Evolutionary conservation across 2,329 filamentous ascomycete species (phyloP).

Genomic region (Calonectria hawksworthii): DNA sequence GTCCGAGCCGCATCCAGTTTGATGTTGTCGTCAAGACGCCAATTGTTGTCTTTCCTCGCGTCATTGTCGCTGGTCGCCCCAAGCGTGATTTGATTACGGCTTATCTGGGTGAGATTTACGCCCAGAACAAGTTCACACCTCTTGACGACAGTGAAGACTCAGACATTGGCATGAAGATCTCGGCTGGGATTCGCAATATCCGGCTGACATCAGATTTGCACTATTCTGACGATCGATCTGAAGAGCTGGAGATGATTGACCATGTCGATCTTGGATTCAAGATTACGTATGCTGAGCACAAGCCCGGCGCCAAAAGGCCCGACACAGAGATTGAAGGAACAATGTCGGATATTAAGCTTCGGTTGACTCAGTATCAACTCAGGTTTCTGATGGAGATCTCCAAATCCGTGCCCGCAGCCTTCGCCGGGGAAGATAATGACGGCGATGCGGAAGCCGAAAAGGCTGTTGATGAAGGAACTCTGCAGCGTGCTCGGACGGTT

Average conservation of each 20-base stretch:
- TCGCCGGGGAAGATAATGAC: slow-evolving; percentile 77
- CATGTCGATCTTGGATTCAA: slow-evolving; percentile 95
- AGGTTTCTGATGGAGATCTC: slow-evolving; percentile 91
- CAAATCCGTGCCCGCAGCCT: slow-evolving; percentile 88
- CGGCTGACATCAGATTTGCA: slow-evolving; percentile 91
- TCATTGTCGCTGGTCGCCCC: slow-evolving; percentile 77
- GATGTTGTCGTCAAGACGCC: slow-evolving; percentile 95
- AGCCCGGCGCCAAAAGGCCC: slow-evolving; percentile 80
- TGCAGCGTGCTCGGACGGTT: slow-evolving; percentile 62
- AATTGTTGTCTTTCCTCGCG: slow-evolving; percentile 92
- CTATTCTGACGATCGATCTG: slow-evolving; percentile 78
- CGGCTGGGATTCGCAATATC: slow-evolving; percentile 92
- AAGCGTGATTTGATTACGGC: slow-evolving; percentile 89
- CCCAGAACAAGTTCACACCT: slow-evolving; percentile 90
- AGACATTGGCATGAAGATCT: slow-evolving; percentile 88
- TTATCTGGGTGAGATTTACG: slow-evolving; percentile 97
- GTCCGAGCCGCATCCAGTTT: slow-evolving; percentile 90
- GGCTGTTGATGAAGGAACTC: slow-evolving; percentile 74
- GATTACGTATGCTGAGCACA: slow-evolving; percentile 92
- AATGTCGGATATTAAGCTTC: slow-evolving; percentile 94
- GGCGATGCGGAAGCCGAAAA: slow-evolving; percentile 81
- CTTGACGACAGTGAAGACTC: slow-evolving; percentile 82
- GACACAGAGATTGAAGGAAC: slow-evolving; percentile 92
- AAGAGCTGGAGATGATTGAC: slow-evolving; percentile 96
- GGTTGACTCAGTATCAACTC: slow-evolving; percentile 90